Base-by-base conservation (phyloP, 2,329 filamentous ascomycete genomes). In the Malbranchea zuffiana region DNA sequence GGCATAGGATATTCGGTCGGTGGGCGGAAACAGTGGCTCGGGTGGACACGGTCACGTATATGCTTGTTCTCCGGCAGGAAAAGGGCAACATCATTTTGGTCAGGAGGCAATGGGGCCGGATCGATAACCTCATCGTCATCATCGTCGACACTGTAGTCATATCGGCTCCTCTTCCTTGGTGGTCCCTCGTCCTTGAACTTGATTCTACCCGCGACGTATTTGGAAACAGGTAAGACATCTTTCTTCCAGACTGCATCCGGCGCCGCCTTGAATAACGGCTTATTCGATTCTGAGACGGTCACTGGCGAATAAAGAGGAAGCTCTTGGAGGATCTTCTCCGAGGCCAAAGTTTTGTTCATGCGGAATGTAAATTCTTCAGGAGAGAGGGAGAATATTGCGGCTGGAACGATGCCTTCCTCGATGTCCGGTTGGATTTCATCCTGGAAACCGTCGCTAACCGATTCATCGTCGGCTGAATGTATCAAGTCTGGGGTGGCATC, bases 1-100 rank as follows among this genome's bases (percentile, higher is more conserved):
- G 90, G 90, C 87, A 96, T 96, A 0, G 76, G 74, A 54, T 86
- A 80, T 55, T 96, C 88, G 0, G 84, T 86, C 0, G 90, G 90
- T 11, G 90, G 90, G 37, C 87, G 74, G 66, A 98, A 96, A 44
- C 88, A 83, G 57, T 95, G 87, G 6, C 83, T 82, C 6, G 85
- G 83, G 54, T 95, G 85, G 4, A 98, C 73, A 11, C 90, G 74
- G 54, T 96, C 88, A 40, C 88, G 76, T 26, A 95, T 86, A 37
- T 79, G 73, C 57, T 88, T 92, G 64, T 92, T 88, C 42, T 93
- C 83, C 0, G 84, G 78, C 44, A 83, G 78, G 61, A 98, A 98
- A 0, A 98, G 66, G 1, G 88, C 87, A 40, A 95, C 84, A 42
- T 83, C 74, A 1, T 70, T 75, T 46, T 80, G 79, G 45, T 82